Evolutionary conservation across 1,139 yeast species (phyloP).

Genomic region (Geotrichum candidum): DNA sequence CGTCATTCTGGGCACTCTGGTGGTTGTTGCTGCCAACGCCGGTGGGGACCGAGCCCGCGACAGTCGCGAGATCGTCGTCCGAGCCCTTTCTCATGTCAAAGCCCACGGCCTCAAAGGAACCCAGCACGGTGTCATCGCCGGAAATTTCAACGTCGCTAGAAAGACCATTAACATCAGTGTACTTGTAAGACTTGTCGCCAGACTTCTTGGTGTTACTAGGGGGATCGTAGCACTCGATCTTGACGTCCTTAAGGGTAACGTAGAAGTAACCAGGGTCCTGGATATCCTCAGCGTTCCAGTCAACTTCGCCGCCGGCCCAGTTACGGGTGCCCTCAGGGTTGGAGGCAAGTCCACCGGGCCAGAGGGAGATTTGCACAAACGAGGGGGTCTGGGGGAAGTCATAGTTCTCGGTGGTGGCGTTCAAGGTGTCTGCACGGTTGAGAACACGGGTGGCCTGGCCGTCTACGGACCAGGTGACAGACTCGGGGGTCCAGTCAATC

Average conservation of each 20-base stretch:
- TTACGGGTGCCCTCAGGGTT: conserved; percentile 71
- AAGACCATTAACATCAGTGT: conserved; percentile 45
- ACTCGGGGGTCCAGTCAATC: conserved; percentile 77
- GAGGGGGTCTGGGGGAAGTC: conserved; percentile 88
- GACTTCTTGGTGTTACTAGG: conserved; percentile 47
- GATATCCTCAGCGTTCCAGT: conserved; percentile 78
- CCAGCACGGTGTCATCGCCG: conserved; percentile 54
- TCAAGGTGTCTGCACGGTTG: conserved; percentile 58
- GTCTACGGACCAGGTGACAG: conserved; percentile 67
- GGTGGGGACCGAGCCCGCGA: conserved; percentile 18
- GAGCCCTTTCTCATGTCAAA: conserved; percentile 46
- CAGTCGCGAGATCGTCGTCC: conserved; percentile 23
- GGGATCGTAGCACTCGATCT: conserved; percentile 62
- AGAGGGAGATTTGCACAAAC: conserved; percentile 74
- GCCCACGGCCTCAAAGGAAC: conserved; percentile 58
- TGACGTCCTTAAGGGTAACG: conserved; percentile 54
- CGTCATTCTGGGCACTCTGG: neutral
- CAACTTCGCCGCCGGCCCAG: conserved; percentile 90
- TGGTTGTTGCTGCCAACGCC: conserved; percentile 5
- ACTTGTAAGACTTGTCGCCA: conserved; percentile 55
- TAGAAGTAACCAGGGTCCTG: conserved; percentile 71
- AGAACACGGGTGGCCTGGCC: conserved; percentile 66
- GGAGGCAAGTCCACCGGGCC: conserved; percentile 82
- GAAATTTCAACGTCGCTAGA: conserved; percentile 50
- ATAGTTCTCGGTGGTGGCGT: conserved; percentile 53